Conservation (phyloP, 2,329 filamentous ascomycete species). For the Podosphaera fusca region DNA sequence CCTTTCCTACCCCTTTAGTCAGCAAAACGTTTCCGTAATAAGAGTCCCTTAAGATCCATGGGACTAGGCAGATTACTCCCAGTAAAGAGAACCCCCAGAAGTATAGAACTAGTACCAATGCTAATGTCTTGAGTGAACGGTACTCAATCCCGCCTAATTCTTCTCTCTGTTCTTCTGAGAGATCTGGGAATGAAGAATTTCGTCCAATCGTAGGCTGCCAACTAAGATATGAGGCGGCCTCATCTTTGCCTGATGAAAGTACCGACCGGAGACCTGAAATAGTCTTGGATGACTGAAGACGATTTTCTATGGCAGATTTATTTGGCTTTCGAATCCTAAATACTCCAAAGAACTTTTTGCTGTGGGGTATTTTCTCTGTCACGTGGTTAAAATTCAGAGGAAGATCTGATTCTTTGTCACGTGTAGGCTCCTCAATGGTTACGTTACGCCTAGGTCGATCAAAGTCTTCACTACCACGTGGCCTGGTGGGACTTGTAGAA, state of each 20-base stretch:
- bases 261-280: slow-evolving; percentile 31
- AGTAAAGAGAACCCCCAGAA: slow-evolving; percentile 66
- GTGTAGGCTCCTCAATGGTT: slow-evolving; percentile 12
- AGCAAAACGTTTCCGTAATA: slow-evolving; percentile 44
- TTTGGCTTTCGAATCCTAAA: slow-evolving; percentile 23
- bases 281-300: slow-evolving; percentile 18
- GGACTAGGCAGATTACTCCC: slow-evolving; percentile 47
- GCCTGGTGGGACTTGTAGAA: background rate
- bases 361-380: slow-evolving; percentile 9
- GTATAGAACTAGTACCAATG: slow-evolving; percentile 54
- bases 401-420: background rate
- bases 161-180: slow-evolving; percentile 78
- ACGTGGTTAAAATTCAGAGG: background rate
- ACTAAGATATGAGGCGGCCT: slow-evolving; percentile 66
- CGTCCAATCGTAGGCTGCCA: slow-evolving; percentile 81
- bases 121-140: slow-evolving; percentile 67
- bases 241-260: slow-evolving; percentile 23
- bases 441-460: slow-evolving; percentile 11
- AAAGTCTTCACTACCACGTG: slow-evolving; percentile 6
- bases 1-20: slow-evolving; percentile 33
- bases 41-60: slow-evolving; percentile 50
- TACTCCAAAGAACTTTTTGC: slow-evolving; percentile 6
- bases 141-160: slow-evolving; percentile 95
- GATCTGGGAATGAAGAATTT: slow-evolving; percentile 76
- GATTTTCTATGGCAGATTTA: slow-evolving; percentile 11